Conservation (phyloP, 1,284 basidiomycete species). For the Apiotrichum brassicae region DNA sequence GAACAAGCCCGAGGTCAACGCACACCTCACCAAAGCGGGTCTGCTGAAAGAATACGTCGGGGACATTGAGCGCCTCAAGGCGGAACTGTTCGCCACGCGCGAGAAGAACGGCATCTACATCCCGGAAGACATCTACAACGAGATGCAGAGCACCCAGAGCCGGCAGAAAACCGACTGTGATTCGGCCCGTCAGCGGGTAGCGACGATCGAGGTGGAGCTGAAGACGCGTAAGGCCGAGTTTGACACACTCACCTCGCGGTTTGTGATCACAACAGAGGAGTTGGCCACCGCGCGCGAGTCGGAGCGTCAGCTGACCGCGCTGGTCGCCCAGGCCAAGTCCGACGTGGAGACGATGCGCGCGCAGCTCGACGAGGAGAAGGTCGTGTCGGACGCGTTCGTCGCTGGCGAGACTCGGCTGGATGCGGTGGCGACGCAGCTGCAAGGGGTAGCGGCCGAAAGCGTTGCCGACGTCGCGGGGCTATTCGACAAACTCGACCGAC, state of each 20-base stretch:
- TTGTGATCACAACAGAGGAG: slow-evolving; percentile 69
- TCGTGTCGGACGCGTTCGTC: slow-evolving; percentile 69
- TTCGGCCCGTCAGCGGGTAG: slow-evolving; percentile 73
- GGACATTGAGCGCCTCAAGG: slow-evolving; percentile 92
- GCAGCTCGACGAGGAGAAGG: slow-evolving; percentile 67
- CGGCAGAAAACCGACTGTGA: slow-evolving; percentile 65
- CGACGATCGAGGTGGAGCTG: slow-evolving; percentile 75
- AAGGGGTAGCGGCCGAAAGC: slow-evolving; percentile 60
- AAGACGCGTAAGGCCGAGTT: slow-evolving; percentile 77
- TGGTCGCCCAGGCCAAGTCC: slow-evolving; percentile 54
- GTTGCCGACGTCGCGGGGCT: slow-evolving; percentile 65
- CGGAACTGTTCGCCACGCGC: slow-evolving; percentile 74
- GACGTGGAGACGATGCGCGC: slow-evolving; percentile 56
- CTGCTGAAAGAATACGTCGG: slow-evolving; percentile 89
- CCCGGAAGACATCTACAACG: slow-evolving; percentile 78
- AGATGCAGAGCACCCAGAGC: slow-evolving; percentile 72
- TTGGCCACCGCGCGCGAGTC: slow-evolving; percentile 52
- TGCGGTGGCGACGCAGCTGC: slow-evolving; percentile 62
- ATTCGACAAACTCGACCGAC: slow-evolving; percentile 79
- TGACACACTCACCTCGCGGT: slow-evolving; percentile 71
- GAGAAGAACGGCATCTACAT: slow-evolving; percentile 95
- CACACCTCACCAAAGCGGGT: slow-evolving; percentile 85
- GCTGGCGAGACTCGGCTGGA: slow-evolving; percentile 67
- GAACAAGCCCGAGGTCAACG: slow-evolving; percentile 93
- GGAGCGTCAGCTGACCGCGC: slow-evolving; percentile 55